Evolutionary conservation across 2,329 filamentous ascomycete genomes (phyloP), one percentile per base, ranked within the genome.

Genomic region (Sclerotiophoma versabilis): DNA sequence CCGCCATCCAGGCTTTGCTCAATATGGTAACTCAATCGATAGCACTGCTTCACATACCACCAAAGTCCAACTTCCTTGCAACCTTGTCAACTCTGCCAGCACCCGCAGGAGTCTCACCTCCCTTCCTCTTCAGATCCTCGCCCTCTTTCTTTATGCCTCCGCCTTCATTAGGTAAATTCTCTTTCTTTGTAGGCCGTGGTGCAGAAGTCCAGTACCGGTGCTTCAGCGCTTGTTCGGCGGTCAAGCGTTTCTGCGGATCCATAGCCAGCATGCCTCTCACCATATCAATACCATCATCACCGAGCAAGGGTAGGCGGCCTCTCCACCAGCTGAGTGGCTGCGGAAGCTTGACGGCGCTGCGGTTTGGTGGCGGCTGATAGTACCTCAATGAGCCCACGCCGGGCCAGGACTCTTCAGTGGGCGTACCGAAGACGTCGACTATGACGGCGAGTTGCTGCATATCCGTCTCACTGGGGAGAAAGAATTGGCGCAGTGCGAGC

Each of bases 351-450:
- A 50, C 47, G 0, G 66, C 59, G 12, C 47, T 55, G 25, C 60
- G 59, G 25, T 59, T 62, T 3, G 85, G 84, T 1, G 88, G 83
- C 1, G 89, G 84, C n/a, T 92, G 85, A 76, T 95, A 99, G 55
- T 88, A 88, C 12, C 87, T 86, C 10, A 99, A 80, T 59, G 86
- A 86, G 4, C 87, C 87, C 7, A 99, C 93, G 23, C 93, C 93
- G 0, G 95, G 93, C 95, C 95, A 99, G 72, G 92, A 93, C 14
- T 95, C 91, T 72, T 99, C 95, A 4, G 87, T 95, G 0, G 95
- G 95, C 0, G 92, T 96, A 53, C 95, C 95, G 60, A 98, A 87
- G 48, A 88, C 87, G 68, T 92, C 86, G 71, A 88, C 92, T 60
- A 98, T 96, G 63, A 93, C 84, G 53, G 85, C 83, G 62, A 98